phyloP scores from a whole-genome alignment of 2,329 filamentous ascomycete species.

The Colletotrichum eleusines region DNA sequence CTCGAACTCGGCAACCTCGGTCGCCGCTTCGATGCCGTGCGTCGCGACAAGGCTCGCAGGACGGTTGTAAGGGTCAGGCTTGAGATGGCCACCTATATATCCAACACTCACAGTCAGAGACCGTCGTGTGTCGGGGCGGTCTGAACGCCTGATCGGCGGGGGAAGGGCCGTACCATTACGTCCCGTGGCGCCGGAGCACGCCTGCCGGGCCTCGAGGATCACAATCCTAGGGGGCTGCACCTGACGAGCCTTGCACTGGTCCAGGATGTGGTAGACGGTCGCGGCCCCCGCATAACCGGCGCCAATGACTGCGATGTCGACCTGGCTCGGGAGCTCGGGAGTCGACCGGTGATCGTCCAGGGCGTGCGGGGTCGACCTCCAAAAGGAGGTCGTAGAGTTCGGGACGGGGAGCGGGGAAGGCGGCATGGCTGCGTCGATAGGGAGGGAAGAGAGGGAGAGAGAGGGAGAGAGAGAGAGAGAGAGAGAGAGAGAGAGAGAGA shows the following conservation, averaged over 20 bases:
- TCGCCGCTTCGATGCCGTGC: constrained; percentile 43
- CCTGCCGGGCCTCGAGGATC: constrained; percentile 62
- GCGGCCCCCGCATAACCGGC: constrained; percentile 42
- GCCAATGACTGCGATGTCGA: constrained; percentile 41
- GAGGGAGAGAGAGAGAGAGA: too few relatives aligned
- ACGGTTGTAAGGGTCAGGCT: constrained; percentile 66
- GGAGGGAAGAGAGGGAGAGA: too few relatives aligned
- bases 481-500: too few relatives aligned
- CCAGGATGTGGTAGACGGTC: constrained; percentile 42
- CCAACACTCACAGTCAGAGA: constrained; percentile 56
- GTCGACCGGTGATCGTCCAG: constrained; percentile 43
- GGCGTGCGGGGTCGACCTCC: constrained; percentile 37
- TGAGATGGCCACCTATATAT: constrained; percentile 62
- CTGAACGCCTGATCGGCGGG: constrained; percentile 53
- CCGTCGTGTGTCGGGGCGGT: constrained; percentile 60
- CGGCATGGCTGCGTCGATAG: constrained; percentile 17
- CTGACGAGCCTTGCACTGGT: constrained; percentile 48
- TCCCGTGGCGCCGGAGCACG: constrained; percentile 66
- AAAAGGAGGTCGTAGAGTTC: constrained; percentile 42
- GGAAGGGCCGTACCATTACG: constrained; percentile 60
- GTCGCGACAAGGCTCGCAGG: constrained; percentile 68
- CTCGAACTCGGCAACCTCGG: constrained; percentile 61
- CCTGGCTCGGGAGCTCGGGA: constrained; percentile 35
- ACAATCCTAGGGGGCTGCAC: constrained; percentile 49
- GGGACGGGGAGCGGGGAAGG: constrained; percentile 37